These are phyloP conservation scores for Zygnema circumcarinatum DNA, from an alignment of 139 green algal species.

Conservation along the genomic window DNA sequence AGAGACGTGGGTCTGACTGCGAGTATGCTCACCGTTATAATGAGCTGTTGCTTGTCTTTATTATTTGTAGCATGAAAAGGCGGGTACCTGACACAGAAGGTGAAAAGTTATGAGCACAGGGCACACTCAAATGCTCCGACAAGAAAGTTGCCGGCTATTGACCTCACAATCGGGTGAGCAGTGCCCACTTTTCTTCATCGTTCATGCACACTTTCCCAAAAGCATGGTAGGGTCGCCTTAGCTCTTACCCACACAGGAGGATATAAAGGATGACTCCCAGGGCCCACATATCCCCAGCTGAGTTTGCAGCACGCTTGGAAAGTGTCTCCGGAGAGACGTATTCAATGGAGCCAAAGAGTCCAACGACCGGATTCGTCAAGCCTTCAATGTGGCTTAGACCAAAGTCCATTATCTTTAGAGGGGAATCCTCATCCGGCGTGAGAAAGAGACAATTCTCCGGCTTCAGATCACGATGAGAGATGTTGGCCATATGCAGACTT, in stretches of 20 bases:
- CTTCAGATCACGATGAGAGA: constrained; percentile 74
- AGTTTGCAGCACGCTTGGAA: constrained; percentile 73
- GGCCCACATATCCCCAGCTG: constrained; percentile 90
- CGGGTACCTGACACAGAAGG: constrained; percentile 27
- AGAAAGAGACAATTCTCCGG: constrained; percentile 97
- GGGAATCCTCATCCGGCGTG: constrained; percentile 66
- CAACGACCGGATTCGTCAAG: constrained; percentile 7
- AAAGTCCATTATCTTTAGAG: constrained; percentile 95
- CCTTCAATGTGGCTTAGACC: constrained; percentile 69
- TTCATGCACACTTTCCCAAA: too few species aligned
- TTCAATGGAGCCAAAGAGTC: constrained; percentile 58
- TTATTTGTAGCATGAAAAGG: constrained; percentile 44
- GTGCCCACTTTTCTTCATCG: too few species aligned
- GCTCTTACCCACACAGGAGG: constrained; percentile 79
- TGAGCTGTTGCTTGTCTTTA: constrained; percentile 48
- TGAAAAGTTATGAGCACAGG: not conserved
- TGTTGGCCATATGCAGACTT: constrained; percentile 46
- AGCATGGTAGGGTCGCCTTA: too few species aligned
- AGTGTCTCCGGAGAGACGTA: constrained; percentile 64
- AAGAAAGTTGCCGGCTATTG: too few species aligned
- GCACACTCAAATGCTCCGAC: too few species aligned
- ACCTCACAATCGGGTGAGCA: too few species aligned
- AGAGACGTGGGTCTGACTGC: too few species aligned
- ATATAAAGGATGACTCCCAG: constrained; percentile 98
- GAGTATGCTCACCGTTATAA: constrained; percentile 43